phyloP scores from a whole-genome alignment of 352 stramenopile species.

The Vaucheria bursata region DNA sequence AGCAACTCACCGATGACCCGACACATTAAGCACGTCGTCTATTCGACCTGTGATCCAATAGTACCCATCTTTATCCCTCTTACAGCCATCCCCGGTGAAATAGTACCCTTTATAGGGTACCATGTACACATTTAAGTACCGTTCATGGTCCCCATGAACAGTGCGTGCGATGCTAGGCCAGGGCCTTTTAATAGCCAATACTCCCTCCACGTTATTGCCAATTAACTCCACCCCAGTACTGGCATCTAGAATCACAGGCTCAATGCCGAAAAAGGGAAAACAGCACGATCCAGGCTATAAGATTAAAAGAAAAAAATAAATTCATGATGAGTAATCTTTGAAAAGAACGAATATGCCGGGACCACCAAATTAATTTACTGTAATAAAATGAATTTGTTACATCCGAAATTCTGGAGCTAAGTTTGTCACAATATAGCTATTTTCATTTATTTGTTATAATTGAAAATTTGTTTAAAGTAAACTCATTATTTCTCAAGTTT shows the following conservation, averaged over 20 bases:
- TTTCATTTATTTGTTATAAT: too few species aligned
- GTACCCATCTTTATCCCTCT: slow-evolving; percentile 83
- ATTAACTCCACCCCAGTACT: slow-evolving; percentile 72
- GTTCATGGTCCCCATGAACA: slow-evolving; percentile 61
- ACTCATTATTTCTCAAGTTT: too few species aligned
- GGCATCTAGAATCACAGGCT: slow-evolving; percentile 66
- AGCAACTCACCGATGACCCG: slow-evolving; percentile 60
- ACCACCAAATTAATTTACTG: too few species aligned
- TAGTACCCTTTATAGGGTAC: slow-evolving; percentile 85
- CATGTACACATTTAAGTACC: slow-evolving; percentile 92
- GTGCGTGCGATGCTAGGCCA: slow-evolving; percentile 93
- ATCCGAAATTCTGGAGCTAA: too few species aligned
- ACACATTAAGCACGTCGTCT: slow-evolving; percentile 92
- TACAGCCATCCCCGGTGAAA: slow-evolving; percentile 81
- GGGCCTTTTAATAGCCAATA: slow-evolving; percentile 84
- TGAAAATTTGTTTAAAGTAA: too few species aligned
- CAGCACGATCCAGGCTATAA: slow-evolving; percentile 74
- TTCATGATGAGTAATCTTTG: slow-evolving; percentile 64
- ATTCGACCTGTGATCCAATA: slow-evolving; percentile 97
- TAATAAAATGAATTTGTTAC: too few species aligned
- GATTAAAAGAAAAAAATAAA: too few species aligned
- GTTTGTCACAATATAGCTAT: too few species aligned
- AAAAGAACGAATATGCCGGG: not conserved
- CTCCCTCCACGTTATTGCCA: slow-evolving; percentile 70
- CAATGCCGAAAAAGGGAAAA: slow-evolving; percentile 90